Evolutionary conservation across 305 asterid genomes (phyloP), one percentile per base, ranked within the genome.

Genomic region (Salvia sclarea): DNA sequence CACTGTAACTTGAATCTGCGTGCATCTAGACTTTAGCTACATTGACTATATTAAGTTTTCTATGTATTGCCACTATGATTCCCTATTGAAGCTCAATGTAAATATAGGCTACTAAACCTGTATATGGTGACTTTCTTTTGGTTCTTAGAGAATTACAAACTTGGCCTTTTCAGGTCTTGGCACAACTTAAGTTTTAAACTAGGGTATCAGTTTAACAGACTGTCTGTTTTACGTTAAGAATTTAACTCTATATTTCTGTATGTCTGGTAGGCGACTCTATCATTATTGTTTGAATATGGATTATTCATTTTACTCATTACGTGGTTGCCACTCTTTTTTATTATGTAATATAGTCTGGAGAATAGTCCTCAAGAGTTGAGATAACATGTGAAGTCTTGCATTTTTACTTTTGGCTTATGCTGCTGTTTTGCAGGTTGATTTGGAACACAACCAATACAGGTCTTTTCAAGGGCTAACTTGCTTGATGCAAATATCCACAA

Each of bases 391-490:
- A 44, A 33, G 31, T 54, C 54, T 64, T 58, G 41, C 38, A 38
- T 54, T 37, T 11, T 17, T 50, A 3, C 22, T 24, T 33, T 40
- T 20, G 17, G 58, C 55, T 71, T 21, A 72, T 55, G 64, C 72
- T 49, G 24, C 75, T 75, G 25, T 74, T 76, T 30, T 72, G 64
- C 75, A 92, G 98, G 96, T 95, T 80, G 99, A 95, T 85, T 83
- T 95, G 86, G 99, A 95, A 73, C 99, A 95, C 79, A 91, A 95
- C 73, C 98, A 89, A 81, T 91, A 91, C 73, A 80, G 99, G 69
- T 95, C 99, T 37, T 95, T 89, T 81, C 99, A 95, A 84, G 99
- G 99, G 24, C 66, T 95, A 78, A 95, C 99, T 49, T 95, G 99
- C 76, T 76, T 95, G 85, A 91, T 95, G 99, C 99, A 95, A 84